Percentiles rank a stretch among this genome's conserved stretches.
These are phyloP conservation scores for Colletotrichum musicola DNA, from an alignment of 2,329 filamentous ascomycete species.

Conservation along the genomic window DNA sequence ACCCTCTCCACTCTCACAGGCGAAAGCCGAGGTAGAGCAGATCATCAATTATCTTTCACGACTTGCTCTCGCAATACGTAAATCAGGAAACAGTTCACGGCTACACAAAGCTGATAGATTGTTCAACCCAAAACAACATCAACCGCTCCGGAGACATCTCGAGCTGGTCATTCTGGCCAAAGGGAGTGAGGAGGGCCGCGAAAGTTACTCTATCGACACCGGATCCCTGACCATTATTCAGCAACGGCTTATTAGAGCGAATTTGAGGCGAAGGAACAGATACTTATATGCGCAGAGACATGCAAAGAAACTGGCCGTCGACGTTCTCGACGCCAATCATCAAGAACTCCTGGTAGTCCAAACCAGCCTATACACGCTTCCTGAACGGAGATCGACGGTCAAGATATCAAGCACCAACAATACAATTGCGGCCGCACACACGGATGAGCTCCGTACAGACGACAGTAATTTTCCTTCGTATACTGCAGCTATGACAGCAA, in stretches of 20 bases:
- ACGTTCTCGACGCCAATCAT: no score
- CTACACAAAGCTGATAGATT: background rate
- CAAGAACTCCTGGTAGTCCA: accelerated
- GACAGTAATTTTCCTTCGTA: background rate
- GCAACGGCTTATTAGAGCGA: background rate
- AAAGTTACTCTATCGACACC: background rate
- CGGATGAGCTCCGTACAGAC: background rate
- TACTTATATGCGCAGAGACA: background rate
- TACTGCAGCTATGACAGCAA: background rate
- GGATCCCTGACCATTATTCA: background rate
- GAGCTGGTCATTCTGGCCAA: background rate
- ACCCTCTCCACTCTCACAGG: background rate
- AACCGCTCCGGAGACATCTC: background rate
- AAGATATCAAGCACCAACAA: no score
- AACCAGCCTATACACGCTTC: no score
- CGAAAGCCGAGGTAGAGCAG: background rate
- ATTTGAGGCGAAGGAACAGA: background rate
- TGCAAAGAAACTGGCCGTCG: background rate
- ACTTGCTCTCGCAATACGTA: background rate
- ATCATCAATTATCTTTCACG: background rate
- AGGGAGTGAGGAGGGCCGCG: background rate
- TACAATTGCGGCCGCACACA: background rate
- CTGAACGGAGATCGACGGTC: no score
- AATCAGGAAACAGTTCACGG: background rate
- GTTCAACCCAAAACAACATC: background rate